Evolutionary conservation across 805 yeast species (phyloP).

Genomic region (Myxozyma kluyveri): DNA sequence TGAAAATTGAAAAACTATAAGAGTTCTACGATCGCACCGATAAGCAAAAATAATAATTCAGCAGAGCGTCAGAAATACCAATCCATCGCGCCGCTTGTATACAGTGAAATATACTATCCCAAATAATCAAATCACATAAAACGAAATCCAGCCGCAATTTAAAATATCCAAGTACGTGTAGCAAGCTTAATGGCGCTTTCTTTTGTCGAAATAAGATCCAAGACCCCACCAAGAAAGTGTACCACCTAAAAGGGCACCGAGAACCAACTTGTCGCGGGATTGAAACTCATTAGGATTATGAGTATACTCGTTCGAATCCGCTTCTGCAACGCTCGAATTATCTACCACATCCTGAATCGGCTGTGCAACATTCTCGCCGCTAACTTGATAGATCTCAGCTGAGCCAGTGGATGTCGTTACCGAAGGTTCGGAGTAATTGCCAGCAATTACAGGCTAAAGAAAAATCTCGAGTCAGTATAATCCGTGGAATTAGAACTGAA

Average conservation of each 20-base stretch:
- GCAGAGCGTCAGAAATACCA: too few relatives aligned
- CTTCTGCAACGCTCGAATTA: constrained; percentile 22
- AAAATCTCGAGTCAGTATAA: background rate
- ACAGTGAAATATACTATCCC: too few relatives aligned
- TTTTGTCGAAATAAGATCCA: too few relatives aligned
- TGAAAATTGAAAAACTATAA: too few relatives aligned
- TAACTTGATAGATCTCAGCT: constrained; percentile 20
- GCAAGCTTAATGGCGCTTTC: too few relatives aligned
- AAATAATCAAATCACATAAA: too few relatives aligned
- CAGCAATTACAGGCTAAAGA: constrained; percentile 20
- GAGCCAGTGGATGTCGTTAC: background rate
- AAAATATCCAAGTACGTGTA: too few relatives aligned
- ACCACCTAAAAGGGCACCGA: constrained; percentile 36
- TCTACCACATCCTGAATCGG: constrained; percentile 33
- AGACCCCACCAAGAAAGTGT: constrained; percentile 41
- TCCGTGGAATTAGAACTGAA: too few relatives aligned
- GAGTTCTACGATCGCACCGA: too few relatives aligned
- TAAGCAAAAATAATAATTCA: too few relatives aligned
- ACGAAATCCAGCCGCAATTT: too few relatives aligned
- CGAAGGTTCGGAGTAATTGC: constrained; percentile 10
- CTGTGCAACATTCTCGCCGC: constrained; percentile 29
- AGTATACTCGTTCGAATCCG: constrained; percentile 16
- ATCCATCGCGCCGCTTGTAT: too few relatives aligned
- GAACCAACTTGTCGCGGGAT: constrained; percentile 37
- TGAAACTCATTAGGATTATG: constrained; percentile 26